Base-by-base conservation (phyloP, 2,329 filamentous ascomycete genomes). In the Hypoxylon sp. region DNA sequence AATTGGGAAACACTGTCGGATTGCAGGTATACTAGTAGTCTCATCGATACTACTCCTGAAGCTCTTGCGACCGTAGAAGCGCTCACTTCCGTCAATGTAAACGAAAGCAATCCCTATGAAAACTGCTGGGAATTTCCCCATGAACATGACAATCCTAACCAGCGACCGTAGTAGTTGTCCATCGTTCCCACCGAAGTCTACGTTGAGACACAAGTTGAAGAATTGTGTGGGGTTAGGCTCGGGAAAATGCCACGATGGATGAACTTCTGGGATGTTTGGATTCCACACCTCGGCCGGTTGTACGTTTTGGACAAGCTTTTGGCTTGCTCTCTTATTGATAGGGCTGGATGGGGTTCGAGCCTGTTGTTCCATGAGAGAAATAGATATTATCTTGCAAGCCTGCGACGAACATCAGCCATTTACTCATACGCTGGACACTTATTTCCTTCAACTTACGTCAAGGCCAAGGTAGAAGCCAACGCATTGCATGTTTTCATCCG, bases 191-290 rank as follows among this genome's bases (percentile, higher is more conserved):
- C 72, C 71, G 15, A 73, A 69, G 27, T 72, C 71, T 62, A 73
- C 72, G 32, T 71, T 47, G 5, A 71, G 57, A 32, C 71, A 74
- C 4, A 71, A 44, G 35, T 71, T 67, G 59, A 72, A 72, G n/a
- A 39, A 27, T 31, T 66, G 62, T 42, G 54, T 39, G 13, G 2
- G 13, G 3, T 19, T 35, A 48, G 46, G 19, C 29, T 15, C 5
- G 13, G 48, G 2, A 11, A 54, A 57, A 8, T 60, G 46, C 69
- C 69, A 74, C 10, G 50, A n/a, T 11, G 64, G 39, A 27, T n/a
- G 53, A 37, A 19, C 3, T 10, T 37, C 24, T 3, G 72, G 72
- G 2, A 66, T 53, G 1, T 10, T 42, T 10, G 72, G 72, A 44
- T 65, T 73, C 71, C 72, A 73, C 39, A 73, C 31, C 47, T 71